These are phyloP conservation scores for Debaryomyces subglobosus DNA, from an alignment of 1,139 yeast genomes.

Conservation along the genomic window DNA sequence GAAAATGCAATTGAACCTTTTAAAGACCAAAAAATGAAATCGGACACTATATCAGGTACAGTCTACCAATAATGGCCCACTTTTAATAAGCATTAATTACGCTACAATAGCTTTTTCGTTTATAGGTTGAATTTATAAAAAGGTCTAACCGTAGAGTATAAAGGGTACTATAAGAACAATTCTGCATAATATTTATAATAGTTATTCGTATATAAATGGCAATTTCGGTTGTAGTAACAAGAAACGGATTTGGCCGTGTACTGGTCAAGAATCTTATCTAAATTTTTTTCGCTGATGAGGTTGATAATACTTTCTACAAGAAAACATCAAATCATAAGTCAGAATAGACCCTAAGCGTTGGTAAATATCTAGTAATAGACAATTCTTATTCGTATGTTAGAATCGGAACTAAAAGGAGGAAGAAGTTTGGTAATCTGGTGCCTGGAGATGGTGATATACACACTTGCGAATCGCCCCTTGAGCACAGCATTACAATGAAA, in stretches of 20 bases:
- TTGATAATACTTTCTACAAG: not conserved
- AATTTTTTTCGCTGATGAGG: slow-evolving; percentile 9
- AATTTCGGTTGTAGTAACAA: not conserved
- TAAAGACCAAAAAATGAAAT: not conserved
- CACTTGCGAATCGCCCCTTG: not conserved
- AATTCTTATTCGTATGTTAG: slow-evolving; percentile 5
- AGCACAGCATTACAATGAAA: not conserved
- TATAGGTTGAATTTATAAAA: not conserved
- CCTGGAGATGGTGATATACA: not conserved
- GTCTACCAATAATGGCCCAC: not conserved
- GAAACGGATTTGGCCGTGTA: slow-evolving; percentile 1
- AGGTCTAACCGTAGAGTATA: not conserved
- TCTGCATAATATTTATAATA: not conserved
- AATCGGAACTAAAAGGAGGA: not conserved
- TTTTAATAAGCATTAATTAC: not conserved
- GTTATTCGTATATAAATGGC: not conserved
- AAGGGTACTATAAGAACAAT: not conserved
- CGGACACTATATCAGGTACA: not conserved
- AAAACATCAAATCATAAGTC: not conserved
- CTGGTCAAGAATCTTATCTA: slow-evolving; percentile 7
- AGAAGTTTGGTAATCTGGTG: not conserved
- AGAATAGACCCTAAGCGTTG: not conserved
- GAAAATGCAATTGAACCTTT: not conserved
- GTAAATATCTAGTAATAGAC: slow-evolving; percentile 1
- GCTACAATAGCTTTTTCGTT: not conserved